phyloP scores from a whole-genome alignment of 805 yeast species.

The Yamadazyma ubonensis region DNA sequence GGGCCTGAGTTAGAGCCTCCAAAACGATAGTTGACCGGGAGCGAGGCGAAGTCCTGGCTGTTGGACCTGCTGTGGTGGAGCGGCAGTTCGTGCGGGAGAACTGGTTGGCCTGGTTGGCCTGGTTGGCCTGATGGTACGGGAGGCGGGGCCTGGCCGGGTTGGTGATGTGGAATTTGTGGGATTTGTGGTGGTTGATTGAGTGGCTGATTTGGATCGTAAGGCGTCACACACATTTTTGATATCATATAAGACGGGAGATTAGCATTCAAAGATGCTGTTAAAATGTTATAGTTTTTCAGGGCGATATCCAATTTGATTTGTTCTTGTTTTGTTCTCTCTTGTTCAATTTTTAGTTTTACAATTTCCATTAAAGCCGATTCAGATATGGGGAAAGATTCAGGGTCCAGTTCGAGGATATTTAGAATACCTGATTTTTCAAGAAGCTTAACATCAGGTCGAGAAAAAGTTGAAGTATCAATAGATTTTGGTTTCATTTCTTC shows the following conservation, averaged over 20 bases:
- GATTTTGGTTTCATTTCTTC: not conserved
- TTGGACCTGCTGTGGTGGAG: conserved; percentile 4
- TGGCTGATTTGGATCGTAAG: not conserved
- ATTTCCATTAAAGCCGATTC: conserved; percentile 60
- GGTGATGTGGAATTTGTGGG: too few relatives aligned
- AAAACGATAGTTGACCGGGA: conserved; percentile 37
- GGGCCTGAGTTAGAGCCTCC: conserved; percentile 22
- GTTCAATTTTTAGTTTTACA: conserved; percentile 61
- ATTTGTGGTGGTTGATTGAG: too few relatives aligned
- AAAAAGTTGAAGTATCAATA: conserved; percentile 4
- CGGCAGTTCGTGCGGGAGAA: not conserved
- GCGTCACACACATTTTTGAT: conserved; percentile 52
- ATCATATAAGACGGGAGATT: conserved; percentile 66
- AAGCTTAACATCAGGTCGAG: conserved; percentile 1
- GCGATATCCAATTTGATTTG: conserved; percentile 65
- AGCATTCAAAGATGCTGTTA: conserved; percentile 58
- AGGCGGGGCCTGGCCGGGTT: conserved; percentile 4
- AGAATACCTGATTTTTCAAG: conserved; percentile 22
- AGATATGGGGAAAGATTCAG: conserved; percentile 51
- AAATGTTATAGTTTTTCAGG: conserved; percentile 56
- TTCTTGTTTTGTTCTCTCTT: conserved; percentile 81
- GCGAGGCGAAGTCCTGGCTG: conserved; percentile 12
- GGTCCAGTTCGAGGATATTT: conserved; percentile 52
- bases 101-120: conserved; percentile 10
- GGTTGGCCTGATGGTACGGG: conserved; percentile 10